phyloP scores from a whole-genome alignment of 2,329 filamentous ascomycete species.

The Penicillium sp. region DNA sequence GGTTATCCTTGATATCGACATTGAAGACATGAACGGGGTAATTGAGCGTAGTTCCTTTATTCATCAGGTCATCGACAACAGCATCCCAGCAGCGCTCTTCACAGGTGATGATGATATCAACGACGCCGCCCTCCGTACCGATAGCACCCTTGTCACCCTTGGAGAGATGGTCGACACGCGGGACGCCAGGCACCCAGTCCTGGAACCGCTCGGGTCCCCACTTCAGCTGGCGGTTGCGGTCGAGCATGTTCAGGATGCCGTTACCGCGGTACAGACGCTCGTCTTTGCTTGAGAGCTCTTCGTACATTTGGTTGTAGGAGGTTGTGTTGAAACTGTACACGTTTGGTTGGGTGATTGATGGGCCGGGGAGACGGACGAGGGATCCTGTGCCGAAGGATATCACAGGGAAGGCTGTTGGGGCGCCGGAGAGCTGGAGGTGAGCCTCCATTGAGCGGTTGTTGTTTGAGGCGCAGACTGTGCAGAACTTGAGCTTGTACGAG shows the following conservation, averaged over 20 bases:
- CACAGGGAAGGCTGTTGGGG: slow-evolving; percentile 83
- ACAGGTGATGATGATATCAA: slow-evolving; percentile 94
- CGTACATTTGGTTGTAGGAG: slow-evolving; percentile 91
- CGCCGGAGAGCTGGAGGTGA: slow-evolving; percentile 85
- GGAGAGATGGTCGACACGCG: slow-evolving; percentile 69
- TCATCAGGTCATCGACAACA: slow-evolving; percentile 88
- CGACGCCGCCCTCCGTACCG: slow-evolving; percentile 83
- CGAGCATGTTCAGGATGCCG: slow-evolving; percentile 92
- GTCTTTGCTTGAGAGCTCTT: slow-evolving; percentile 84
- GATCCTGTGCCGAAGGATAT: slow-evolving; percentile 97
- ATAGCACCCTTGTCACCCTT: slow-evolving; percentile 70
- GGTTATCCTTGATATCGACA: slow-evolving; percentile 96
- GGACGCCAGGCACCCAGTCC: slow-evolving; percentile 88
- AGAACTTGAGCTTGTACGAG: slow-evolving; percentile 90
- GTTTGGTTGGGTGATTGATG: slow-evolving; percentile 87
- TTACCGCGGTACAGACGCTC: slow-evolving; percentile 84
- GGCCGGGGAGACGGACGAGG: slow-evolving; percentile 86
- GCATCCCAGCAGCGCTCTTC: slow-evolving; percentile 98
- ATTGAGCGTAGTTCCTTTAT: slow-evolving; percentile 81
- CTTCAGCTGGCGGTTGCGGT: slow-evolving; percentile 86
- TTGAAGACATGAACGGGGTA: slow-evolving; percentile 96
- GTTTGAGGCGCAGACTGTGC: slow-evolving; percentile 98
- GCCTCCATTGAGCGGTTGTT: slow-evolving; percentile 99
- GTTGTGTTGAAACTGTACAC: slow-evolving; percentile 98
- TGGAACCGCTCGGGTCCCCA: slow-evolving; percentile 97